Evolutionary conservation across 2,329 filamentous ascomycete genomes (phyloP), one percentile per base, ranked within the genome.

Genomic region (Ascochyta koolunga): DNA sequence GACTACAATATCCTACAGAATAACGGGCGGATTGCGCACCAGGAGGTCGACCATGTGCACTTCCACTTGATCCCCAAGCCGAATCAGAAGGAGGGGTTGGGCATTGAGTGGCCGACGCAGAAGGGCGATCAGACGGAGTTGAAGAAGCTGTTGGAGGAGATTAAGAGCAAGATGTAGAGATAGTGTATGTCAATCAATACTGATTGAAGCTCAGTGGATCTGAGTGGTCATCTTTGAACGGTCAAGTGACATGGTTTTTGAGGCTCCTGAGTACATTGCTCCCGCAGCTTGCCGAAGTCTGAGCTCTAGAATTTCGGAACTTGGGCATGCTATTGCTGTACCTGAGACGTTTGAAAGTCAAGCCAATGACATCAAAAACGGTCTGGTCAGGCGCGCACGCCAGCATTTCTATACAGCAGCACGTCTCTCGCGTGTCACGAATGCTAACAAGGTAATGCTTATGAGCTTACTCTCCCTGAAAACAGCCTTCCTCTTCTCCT

Each of bases 41-140:
- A 98, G 79, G 82, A 89, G 60, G 93, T 99, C 58, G 89, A 91
- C 64, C 95, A 99, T 79, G 89, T 96, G 64, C 93, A 97, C 75
- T 93, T 99, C 77, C 95, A 99, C 72, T 88, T 98, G 86, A 99
- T 99, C 59, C 95, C 95, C 31, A 99, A 99, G 82, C 93, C 95
- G 45, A 96, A 91, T 69, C 80, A 87, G 67, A 70, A 81, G 31
- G 90, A 98, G 74, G 95, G 95, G 6, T 80, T 99, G 45, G 86
- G 83, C 4, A 82, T 98, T 64, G 75, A 78, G 29, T 99, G 95
- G 95, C 91, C 93, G 18, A 80, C 87, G 60, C 83, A 90, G 77
- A 76, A 80, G 57, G 83, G 84, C 1, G 88, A 96, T 66, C 96
- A 95, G 89, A 90, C 91, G 1, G 84, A 87, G 72, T 79, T 99